Conservation (phyloP, 1,284 basidiomycete genomes). For the Coniferiporia sulphurascens region DNA sequence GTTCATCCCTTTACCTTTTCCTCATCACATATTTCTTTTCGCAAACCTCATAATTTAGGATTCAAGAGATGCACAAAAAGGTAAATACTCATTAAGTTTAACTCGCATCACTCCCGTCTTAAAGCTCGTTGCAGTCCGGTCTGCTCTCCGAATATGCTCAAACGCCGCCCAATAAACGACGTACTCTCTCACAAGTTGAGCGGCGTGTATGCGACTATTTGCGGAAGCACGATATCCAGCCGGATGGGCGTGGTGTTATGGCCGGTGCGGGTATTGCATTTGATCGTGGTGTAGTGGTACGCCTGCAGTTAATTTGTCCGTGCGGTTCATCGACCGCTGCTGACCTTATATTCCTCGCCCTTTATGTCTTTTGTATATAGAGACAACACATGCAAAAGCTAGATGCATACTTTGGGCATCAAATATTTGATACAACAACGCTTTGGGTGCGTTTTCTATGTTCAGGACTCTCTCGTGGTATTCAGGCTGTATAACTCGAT, state of each 20-base stretch:
- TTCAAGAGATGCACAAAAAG: slow-evolving; percentile 14
- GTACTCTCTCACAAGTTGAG: slow-evolving; percentile 12
- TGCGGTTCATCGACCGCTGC: neutral
- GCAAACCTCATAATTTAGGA: neutral
- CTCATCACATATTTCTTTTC: neutral
- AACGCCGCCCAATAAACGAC: slow-evolving; percentile 6
- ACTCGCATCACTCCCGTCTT: neutral
- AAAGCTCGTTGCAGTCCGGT: slow-evolving; percentile 7
- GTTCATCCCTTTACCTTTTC: neutral
- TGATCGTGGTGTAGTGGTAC: slow-evolving; percentile 16
- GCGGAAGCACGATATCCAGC: slow-evolving; percentile 1
- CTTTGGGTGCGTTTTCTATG: slow-evolving; percentile 11
- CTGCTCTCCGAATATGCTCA: slow-evolving; percentile 5
- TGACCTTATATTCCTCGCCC: neutral
- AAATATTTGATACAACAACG: slow-evolving; percentile 16
- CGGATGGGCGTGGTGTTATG: slow-evolving; percentile 8
- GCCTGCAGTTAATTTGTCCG: neutral
- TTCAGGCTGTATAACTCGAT: neutral
- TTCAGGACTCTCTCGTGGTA: neutral
- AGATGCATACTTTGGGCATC: slow-evolving; percentile 13
- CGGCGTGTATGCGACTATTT: slow-evolving; percentile 8
- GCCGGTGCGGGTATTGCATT: slow-evolving; percentile 17
- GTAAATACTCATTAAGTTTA: neutral
- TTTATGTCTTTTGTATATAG: neutral
- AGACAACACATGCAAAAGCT: slow-evolving; percentile 16